Evolutionary conservation across 129 eudicot genomes (phyloP), one percentile per base, ranked within the genome.

Genomic region (Centrapalus pauciflorus): DNA sequence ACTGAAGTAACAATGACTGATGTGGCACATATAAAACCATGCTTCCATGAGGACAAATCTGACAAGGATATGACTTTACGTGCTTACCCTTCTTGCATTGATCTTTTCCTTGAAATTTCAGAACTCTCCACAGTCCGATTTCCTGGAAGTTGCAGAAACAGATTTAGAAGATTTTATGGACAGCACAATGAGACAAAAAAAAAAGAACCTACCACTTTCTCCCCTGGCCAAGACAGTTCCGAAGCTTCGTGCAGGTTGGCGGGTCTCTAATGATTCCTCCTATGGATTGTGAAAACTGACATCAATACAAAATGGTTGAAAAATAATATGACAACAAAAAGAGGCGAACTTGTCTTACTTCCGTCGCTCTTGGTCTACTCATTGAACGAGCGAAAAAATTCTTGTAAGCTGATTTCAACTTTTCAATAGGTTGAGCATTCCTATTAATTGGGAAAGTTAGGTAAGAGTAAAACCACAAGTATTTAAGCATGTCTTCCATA

Each of bases 391-490:
- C 76, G 32, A 93, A 78, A 80, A 85, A 86, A 12, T 77, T 93
- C 81, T 43, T 76, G 77, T 77, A 93, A 58, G 96, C 89, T 52
- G 81, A 80, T 72, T 80, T 81, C 75, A 93, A 71, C 69, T 85
- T 86, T 55, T 93, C 98, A 49, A 64, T 69, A 10, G 98, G 96
- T 59, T 86, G 87, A 73, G 96, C 96, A 61, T 93, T 82, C 90
- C 98, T 90, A 10, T 64, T 51, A 55, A 55, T 55, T 34, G 57
- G 41, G 40, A 43, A 69, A n/a, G n/a, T n/a, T n/a, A 48, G 54
- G 19, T 48, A 48, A 48, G 24, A 48, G n/a, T n/a, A n/a, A n/a
- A n/a, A n/a, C n/a, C n/a, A n/a, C n/a, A n/a, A n/a, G n/a, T n/a
- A n/a, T n/a, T n/a, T n/a, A n/a, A n/a, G n/a, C n/a, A n/a, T n/a